Evolutionary conservation across 1,139 yeast genomes (phyloP).

Genomic region (Pichia norvegensis): DNA sequence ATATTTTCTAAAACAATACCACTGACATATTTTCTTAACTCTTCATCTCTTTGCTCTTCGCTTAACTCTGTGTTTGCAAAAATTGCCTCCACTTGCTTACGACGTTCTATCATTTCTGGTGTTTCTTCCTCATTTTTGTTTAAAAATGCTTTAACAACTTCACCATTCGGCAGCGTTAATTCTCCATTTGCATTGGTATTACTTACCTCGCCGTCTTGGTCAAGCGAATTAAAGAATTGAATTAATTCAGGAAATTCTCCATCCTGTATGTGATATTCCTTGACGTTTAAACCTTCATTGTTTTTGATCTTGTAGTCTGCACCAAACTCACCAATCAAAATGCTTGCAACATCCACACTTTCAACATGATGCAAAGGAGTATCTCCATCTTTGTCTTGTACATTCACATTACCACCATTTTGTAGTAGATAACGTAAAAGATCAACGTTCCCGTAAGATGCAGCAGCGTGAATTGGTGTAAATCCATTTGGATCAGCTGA

Average conservation of each 20-base stretch:
- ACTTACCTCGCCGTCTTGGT: slow-evolving; percentile 5
- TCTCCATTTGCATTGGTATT: slow-evolving; percentile 20
- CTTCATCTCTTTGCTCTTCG: slow-evolving; percentile 36
- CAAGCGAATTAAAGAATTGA: slow-evolving; percentile 39
- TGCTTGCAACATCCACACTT: slow-evolving; percentile 53
- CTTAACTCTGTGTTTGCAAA: slow-evolving; percentile 73
- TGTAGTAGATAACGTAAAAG: slow-evolving; percentile 50
- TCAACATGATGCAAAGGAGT: slow-evolving; percentile 93
- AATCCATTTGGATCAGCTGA: slow-evolving; percentile 87
- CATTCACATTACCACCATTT: slow-evolving; percentile 70
- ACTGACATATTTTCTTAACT: slow-evolving; percentile 58
- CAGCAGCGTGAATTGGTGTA: slow-evolving; percentile 95
- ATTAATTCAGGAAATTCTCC: slow-evolving; percentile 78
- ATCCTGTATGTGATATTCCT: slow-evolving; percentile 69
- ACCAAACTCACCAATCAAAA: slow-evolving; percentile 53
- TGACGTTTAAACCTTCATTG: slow-evolving; percentile 59
- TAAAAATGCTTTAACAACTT: slow-evolving; percentile 50
- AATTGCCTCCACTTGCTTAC: slow-evolving; percentile 60
- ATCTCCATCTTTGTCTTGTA: slow-evolving; percentile 85
- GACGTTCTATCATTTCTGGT: slow-evolving; percentile 30
- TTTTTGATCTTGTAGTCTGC: slow-evolving; percentile 64
- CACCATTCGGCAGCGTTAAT: slow-evolving; percentile 35
- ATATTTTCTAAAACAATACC: slow-evolving; percentile 52
- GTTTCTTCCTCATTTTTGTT: slow-evolving; percentile 17
- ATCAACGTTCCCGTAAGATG: slow-evolving; percentile 78